Evolutionary conservation across 306 rosid genomes (phyloP), one percentile per base, ranked within the genome.

Genomic region (Rubus idaeus): DNA sequence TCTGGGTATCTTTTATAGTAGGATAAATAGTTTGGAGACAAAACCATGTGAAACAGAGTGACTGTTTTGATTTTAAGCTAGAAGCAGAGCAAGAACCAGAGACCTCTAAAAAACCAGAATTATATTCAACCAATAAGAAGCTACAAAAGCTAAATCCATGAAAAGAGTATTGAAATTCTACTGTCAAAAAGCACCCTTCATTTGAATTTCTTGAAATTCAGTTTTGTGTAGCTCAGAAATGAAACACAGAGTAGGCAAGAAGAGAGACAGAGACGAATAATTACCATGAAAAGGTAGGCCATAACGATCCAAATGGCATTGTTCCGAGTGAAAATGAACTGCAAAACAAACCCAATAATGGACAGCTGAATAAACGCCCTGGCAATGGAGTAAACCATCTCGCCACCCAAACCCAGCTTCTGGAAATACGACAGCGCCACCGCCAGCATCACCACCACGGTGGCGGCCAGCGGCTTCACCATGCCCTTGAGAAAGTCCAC

Each of bases 251-350:
- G 2, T 2, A 42, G 8, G 0, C 9, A 44, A n/a, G n/a, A 12
- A 20, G 5, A 18, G 53, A 23, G n/a, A 51, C 8, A 39, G 58
- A 37, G 13, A 70, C 65, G 3, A 60, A 30, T 60, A 60, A 30
- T 60, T 45, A 95, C 99, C 97, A 95, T 95, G 86, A 95, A 95
- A 73, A 95, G 91, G 75, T 92, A 95, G 9, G 97, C 99, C 4
- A 95, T 85, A 47, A 92, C 39, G 87, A 95, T 95, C 99, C 99
- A 92, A 58, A 78, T 71, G 0, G 57, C 73, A 79, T 89, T 90
- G 0, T 90, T 77, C 35, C 84, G 88, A 65, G 62, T 87, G 88
- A 95, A 95, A 41, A 95, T 95, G 91, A 92, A 95, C 85, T 92
- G 89, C 64, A 95, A 76, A 16, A 95, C 97, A 47, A 92, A 95